These are phyloP conservation scores for Metarhizium brunneum DNA, from an alignment of 2,329 filamentous ascomycete genomes.

Conservation along the genomic window DNA sequence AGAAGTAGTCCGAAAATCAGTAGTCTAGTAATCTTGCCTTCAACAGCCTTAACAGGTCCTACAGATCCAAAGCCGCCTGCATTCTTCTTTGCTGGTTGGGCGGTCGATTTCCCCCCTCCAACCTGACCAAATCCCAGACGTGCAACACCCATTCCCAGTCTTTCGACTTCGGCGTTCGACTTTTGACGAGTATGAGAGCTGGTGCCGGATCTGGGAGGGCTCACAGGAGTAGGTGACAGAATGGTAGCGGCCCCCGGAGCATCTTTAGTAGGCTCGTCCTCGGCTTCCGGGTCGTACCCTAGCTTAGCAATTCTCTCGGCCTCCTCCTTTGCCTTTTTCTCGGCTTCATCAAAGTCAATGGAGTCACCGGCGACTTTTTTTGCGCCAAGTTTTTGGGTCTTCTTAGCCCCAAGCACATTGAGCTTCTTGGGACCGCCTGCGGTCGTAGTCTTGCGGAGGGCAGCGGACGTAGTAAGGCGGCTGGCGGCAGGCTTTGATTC, in stretches of 20 bases:
- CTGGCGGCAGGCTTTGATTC: conserved; percentile 53
- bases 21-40: conserved; percentile 42
- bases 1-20: not conserved
- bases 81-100: conserved; percentile 54
- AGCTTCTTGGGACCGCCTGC: conserved; percentile 63
- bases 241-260: conserved; percentile 52
- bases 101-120: conserved; percentile 50
- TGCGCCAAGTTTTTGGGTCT: conserved; percentile 74
- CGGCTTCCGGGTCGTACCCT: conserved; percentile 89
- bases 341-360: conserved; percentile 95
- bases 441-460: conserved; percentile 67
- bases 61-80: conserved; percentile 82
- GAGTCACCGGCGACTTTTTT: conserved; percentile 78
- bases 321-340: conserved; percentile 95
- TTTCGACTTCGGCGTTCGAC: conserved; percentile 71
- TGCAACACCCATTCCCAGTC: conserved; percentile 80
- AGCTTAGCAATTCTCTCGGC: conserved; percentile 92
- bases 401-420: conserved; percentile 80
- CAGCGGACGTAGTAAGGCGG: conserved; percentile 66
- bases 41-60: conserved; percentile 60
- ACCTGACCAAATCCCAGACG: conserved; percentile 85
- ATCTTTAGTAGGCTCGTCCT: conserved; percentile 44
- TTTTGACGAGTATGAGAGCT: conserved; percentile 48
- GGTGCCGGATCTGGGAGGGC: conserved; percentile 50
- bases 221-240: conserved; percentile 65